Evolutionary conservation across 352 stramenopile genomes (phyloP), one percentile per base, ranked within the genome.

Genomic region (Phytophthora pisi): DNA sequence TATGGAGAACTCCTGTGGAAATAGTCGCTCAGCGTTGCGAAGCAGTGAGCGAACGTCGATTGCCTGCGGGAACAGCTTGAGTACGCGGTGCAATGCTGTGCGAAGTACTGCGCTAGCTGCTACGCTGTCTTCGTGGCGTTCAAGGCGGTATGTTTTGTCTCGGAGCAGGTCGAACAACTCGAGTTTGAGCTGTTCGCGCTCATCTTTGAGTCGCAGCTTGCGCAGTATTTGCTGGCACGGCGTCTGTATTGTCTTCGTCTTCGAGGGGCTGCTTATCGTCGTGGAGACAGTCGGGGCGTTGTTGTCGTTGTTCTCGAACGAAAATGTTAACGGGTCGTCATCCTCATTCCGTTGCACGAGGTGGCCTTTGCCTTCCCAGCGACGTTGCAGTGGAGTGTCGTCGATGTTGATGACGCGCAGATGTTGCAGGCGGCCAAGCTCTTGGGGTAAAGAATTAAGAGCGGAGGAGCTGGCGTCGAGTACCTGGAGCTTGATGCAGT

Each of bases 31-130:
- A 28, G 83, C 84, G 52, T 97, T 92, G 53, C 89, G 83, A 11
- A 94, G 76, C n/a, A 97, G 73, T 16, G 89, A 87, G n/a, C 72
- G 82, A 18, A 98, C 56, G 26, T 97, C 89, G 20, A 84, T 75
- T 1, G 78, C 70, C 15, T 78, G 64, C 11, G 77, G 78, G 53
- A 95, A 92, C 10, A 62, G 67, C 64, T 92, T 91, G 46, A 91
- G 65, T 6, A 91, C 69, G 0, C 72, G 84, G 47, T 76, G 74
- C 31, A 93, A 64, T 47, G 77, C 70, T 16, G n/a, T 59, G n/a
- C 74, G 62, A 2, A 91, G 53, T 16, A 68, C 58, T 11, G 45
- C 53, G 30, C 54, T 72, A 4, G 64, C 68, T n/a, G 61, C 52
- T 0, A 43, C 55, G 8, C 56, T 64, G 3, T 58, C 31, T 50